phyloP scores from a whole-genome alignment of 129 eudicot genomes.

The Pulicaria dysenterica region DNA sequence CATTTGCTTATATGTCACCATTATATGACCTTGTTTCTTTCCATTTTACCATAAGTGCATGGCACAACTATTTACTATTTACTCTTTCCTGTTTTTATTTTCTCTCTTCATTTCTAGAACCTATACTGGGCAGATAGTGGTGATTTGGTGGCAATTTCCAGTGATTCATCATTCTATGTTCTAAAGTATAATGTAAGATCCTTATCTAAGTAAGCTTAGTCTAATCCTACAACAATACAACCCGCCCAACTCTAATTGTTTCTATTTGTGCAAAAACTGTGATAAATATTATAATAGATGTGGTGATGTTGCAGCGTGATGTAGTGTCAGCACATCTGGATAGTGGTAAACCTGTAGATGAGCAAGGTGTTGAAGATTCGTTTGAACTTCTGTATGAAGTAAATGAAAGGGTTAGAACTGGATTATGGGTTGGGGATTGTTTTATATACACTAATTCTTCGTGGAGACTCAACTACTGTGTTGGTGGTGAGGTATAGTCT shows the following conservation, averaged over 20 bases:
- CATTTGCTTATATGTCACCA: not conserved
- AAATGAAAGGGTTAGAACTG: constrained; percentile 91
- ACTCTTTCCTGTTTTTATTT: constrained; percentile 9
- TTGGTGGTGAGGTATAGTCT: constrained; percentile 91
- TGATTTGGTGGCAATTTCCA: constrained; percentile 89
- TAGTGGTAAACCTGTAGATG: constrained; percentile 90
- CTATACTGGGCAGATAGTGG: constrained; percentile 99
- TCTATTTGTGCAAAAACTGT: not conserved
- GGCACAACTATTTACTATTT: not conserved
- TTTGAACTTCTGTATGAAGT: constrained; percentile 85
- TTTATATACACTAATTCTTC: constrained; percentile 93
- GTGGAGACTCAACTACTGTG: constrained; percentile 98
- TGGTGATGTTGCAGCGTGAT: constrained; percentile 73
- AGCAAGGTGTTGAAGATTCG: constrained; percentile 90
- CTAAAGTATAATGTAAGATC: constrained; percentile 80
- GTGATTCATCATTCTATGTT: constrained; percentile 85
- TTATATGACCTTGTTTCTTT: not conserved
- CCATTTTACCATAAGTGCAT: constrained; percentile 1
- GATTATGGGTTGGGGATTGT: constrained; percentile 98
- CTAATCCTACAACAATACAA: constrained; percentile 39
- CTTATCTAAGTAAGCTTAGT: not conserved
- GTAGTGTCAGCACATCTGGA: constrained; percentile 81
- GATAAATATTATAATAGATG: constrained; percentile 4
- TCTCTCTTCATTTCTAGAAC: constrained; percentile 46
- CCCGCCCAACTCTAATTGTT: not conserved